Evolutionary conservation across 306 rosid genomes (phyloP).

Genomic region (Morella rubra): DNA sequence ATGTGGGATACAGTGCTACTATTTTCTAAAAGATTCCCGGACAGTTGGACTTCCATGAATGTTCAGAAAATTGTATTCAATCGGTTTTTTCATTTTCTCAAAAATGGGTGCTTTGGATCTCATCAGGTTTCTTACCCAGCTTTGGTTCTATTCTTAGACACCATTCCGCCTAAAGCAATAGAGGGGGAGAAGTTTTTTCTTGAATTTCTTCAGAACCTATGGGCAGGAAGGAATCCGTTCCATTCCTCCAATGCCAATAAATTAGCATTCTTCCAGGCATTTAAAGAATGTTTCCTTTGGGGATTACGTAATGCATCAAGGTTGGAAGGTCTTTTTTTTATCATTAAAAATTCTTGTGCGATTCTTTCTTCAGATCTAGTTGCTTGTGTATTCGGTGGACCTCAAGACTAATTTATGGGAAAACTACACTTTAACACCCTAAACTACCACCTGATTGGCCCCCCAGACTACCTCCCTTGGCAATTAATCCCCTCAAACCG

Average conservation of each 20-base stretch:
- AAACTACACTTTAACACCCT: too few species aligned
- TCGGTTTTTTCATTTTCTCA: slow-evolving; percentile 82
- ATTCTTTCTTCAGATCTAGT: slow-evolving; percentile 5
- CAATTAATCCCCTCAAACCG: too few species aligned
- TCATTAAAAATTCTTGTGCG: slow-evolving; percentile 8
- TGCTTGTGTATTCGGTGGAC: slow-evolving; percentile 11
- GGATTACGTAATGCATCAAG: slow-evolving; percentile 73
- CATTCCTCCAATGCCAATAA: slow-evolving; percentile 55
- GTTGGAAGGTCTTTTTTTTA: slow-evolving; percentile 40
- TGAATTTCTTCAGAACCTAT: slow-evolving; percentile 72
- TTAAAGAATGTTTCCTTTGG: slow-evolving; percentile 88
- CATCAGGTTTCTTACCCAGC: slow-evolving; percentile 80
- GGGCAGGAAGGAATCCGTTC: slow-evolving; percentile 70
- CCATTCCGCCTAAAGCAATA: slow-evolving; percentile 61
- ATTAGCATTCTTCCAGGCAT: slow-evolving; percentile 66
- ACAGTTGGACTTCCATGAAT: slow-evolving; percentile 71
- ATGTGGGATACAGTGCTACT: slow-evolving; percentile 90
- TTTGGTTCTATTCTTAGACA: slow-evolving; percentile 70
- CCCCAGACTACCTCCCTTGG: too few species aligned
- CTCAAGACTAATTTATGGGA: neutral
- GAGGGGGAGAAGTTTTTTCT: slow-evolving; percentile 70
- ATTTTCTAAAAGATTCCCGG: slow-evolving; percentile 77
- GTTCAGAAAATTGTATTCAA: slow-evolving; percentile 70
- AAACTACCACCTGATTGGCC: too few species aligned
- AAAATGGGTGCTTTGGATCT: slow-evolving; percentile 93